phyloP scores from a whole-genome alignment of 805 yeast genomes.

The Metschnikowia baotianmanensis region DNA sequence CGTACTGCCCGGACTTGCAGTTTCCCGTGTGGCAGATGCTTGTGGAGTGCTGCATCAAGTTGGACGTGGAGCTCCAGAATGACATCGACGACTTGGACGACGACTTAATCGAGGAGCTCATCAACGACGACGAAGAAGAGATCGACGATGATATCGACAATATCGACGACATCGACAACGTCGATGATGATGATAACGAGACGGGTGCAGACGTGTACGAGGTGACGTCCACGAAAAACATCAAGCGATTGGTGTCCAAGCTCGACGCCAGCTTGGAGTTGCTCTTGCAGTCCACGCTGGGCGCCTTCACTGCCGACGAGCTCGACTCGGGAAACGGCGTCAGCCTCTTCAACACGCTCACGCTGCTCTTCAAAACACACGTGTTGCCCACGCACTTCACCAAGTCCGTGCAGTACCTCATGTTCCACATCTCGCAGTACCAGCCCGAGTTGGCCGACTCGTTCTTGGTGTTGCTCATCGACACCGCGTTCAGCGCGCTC shows the following conservation, averaged over 20 bases:
- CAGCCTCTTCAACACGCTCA: slow-evolving; percentile 65
- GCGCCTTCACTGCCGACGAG: slow-evolving; percentile 48
- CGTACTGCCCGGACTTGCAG: slow-evolving; percentile 75
- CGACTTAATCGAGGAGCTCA: slow-evolving; percentile 52
- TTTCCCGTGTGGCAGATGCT: slow-evolving; percentile 76
- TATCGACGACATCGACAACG: too few relatives aligned
- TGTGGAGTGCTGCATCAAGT: slow-evolving; percentile 74
- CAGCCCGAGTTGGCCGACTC: slow-evolving; percentile 83
- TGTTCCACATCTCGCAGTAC: slow-evolving; percentile 79
- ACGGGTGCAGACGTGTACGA: slow-evolving; percentile 36
- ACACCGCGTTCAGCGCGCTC: slow-evolving; percentile 69
- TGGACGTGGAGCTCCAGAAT: slow-evolving; percentile 90
- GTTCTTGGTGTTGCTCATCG: slow-evolving; percentile 75
- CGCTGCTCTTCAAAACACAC: slow-evolving; percentile 75
- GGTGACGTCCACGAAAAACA: slow-evolving; percentile 41
- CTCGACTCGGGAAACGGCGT: slow-evolving; percentile 64
- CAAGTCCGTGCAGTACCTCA: slow-evolving; percentile 77
- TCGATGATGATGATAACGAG: slow-evolving; percentile 22
- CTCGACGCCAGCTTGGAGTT: slow-evolving; percentile 66
- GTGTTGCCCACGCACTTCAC: slow-evolving; percentile 91
- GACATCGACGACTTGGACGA: slow-evolving; percentile 84
- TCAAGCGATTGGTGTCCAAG: slow-evolving; percentile 58
- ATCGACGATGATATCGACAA: slow-evolving; percentile 33
- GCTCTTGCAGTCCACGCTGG: slow-evolving; percentile 51
- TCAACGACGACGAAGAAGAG: slow-evolving; percentile 47